Evolutionary conservation across 176 grass and related monocot genomes (phyloP), one percentile per base, ranked within the genome.

Genomic region (Saccharum spontaneum): DNA sequence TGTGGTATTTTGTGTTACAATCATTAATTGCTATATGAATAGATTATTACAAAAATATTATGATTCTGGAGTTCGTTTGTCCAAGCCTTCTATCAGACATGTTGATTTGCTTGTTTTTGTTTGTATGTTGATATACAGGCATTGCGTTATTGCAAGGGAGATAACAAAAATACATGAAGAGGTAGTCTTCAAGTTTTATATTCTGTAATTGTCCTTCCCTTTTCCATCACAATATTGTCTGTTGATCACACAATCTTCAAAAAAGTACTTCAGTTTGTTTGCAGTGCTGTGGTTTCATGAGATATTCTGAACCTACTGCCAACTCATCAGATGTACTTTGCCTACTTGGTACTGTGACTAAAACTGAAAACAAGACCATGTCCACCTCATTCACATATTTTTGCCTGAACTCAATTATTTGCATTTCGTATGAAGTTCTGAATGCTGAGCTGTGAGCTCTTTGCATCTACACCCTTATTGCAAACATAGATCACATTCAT

Each of bases 161-260:
- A 89, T 99, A 79, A 99, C 93, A n/a, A 99, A 99, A 92, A 69
- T 99, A 73, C 93, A 99, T 84, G 97, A 96, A 96, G 91, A 96
- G 93, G 97, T 99, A 90, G 3, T 79, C 0, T n/a, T 78, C 79
- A 30, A 73, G 64, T 71, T 81, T 33, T 75, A 20, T 88, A 3
- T 64, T 79, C 30, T 82, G 18, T 73, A 90, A 80, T 79, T 46
- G 30, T 50, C 11, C 71, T 65, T 67, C 31, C 16, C 17, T 46
- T 64, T 79, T 28, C 10, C 48, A 31, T 73, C 55, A 40, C 22
- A 11, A 34, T 4, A 68, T 67, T 20, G 16, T 33, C 39, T 40
- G 43, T 57, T 80, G 6, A n/a, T 73, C 22, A 28, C 78, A 23
- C 26, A 67, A 78, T 77, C 54, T 82, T 84, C 16, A 30, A 41